A percentile compares a stretch with the other conserved stretches of the same genome.
phyloP scores from a whole-genome alignment of 176 grass and related monocot species.

The Oryza punctata region DNA sequence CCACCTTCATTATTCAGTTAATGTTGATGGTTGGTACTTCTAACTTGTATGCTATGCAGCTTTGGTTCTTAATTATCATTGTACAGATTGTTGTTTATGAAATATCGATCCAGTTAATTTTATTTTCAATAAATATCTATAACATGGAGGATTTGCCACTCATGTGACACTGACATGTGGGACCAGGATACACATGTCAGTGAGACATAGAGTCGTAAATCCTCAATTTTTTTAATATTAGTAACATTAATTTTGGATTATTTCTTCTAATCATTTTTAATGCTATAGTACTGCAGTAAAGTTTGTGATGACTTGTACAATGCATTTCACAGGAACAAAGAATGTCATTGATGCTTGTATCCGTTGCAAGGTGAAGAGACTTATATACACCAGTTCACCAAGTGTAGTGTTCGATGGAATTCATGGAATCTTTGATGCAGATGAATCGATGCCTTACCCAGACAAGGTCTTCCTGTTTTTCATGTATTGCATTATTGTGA shows the following conservation, averaged over 20 bases:
- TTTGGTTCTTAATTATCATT: conserved; percentile 29
- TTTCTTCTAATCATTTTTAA: not conserved
- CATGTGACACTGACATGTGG: not conserved
- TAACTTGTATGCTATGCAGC: conserved; percentile 16
- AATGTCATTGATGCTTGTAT: conserved; percentile 93
- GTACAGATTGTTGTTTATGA: not conserved
- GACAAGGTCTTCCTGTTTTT: conserved; percentile 55
- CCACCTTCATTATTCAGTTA: conserved; percentile 96
- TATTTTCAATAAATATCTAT: not conserved
- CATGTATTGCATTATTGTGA: conserved; percentile 25
- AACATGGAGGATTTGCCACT: not conserved
- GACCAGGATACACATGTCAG: not conserved
- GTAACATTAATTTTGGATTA: not conserved
- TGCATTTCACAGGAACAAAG: conserved; percentile 69
- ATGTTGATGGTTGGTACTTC: conserved; percentile 76
- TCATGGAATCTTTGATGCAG: conserved; percentile 85
- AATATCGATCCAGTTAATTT: conserved; percentile 21
- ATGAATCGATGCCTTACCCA: conserved; percentile 88
- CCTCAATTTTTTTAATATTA: not conserved
- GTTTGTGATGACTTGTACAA: conserved; percentile 8
- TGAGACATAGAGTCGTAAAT: not conserved
- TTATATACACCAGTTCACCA: conserved; percentile 97
- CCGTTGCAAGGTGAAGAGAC: conserved; percentile 81
- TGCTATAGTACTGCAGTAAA: not conserved
- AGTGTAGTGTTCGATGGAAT: conserved; percentile 96